Evolutionary conservation across 108 stramenopile genomes (phyloP), one percentile per base, ranked within the genome.

Genomic region (Parmales sp.): DNA sequence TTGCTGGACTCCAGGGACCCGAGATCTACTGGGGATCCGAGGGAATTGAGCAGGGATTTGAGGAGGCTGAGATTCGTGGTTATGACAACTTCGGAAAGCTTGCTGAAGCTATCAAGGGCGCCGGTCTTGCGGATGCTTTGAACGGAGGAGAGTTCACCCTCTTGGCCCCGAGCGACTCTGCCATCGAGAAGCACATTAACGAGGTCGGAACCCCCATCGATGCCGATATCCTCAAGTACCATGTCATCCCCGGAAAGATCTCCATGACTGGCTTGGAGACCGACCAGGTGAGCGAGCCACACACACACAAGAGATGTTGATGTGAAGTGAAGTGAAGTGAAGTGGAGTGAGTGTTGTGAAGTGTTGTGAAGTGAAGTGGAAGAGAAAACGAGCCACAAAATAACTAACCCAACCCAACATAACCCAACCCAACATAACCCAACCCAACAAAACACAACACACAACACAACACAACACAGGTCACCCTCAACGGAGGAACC

Each of bases 51-150:
- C 73, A 73, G 5, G 85, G 85, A 25, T 72, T 82, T 51, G 85
- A 86, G 68, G 85, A 86, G 69, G 65, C 65, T 65, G 85, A 86
- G 66, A 54, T 86, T 63, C 82, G 73, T 78, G 83, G 83, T 65
- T 84, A 83, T 72, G 86, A 87, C 50, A 82, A 81, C 82, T 82
- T 87, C 71, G 72, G 69, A 60, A 68, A 68, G 37, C 80, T 87
- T 79, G 37, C 25, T n/a, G 71, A 48, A 28, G 71, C 72, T 51
- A 71, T 82, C 29, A 25, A 74, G 51, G 66, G 75, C 36, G 64
- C 82, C 18, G 87, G 87, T 25, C 74, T 88, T 39, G 81, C 77
- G 37, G 51, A 43, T 45, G 64, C 69, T 19, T 45, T 86, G 45
- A 19, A 48, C 34, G 81, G 83, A 45, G 83, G 87, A 34, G 74